A percentile compares a stretch with the other conserved stretches of the same genome.
phyloP scores from a whole-genome alignment of 2,329 filamentous ascomycete species.

The Epichloe gansuensis region DNA sequence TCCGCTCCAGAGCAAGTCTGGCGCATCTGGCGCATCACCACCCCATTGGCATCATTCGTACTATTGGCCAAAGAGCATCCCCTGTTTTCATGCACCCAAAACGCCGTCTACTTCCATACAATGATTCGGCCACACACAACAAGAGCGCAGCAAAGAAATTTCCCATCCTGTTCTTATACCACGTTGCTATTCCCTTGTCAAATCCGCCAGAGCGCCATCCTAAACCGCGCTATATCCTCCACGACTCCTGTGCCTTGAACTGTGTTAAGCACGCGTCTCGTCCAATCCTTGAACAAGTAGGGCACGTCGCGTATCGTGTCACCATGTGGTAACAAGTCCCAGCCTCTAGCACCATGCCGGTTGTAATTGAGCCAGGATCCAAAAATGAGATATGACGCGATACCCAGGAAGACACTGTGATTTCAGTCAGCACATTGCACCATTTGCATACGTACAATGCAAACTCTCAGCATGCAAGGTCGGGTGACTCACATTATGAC shows the following conservation, averaged over 20 bases:
- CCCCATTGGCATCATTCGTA: slow-evolving; percentile 7
- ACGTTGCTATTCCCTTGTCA: background rate
- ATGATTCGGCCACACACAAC: background rate
- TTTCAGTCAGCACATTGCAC: background rate
- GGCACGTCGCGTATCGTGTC: slow-evolving; percentile 87
- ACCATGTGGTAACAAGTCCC: slow-evolving; percentile 86
- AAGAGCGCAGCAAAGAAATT: background rate
- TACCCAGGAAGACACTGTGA: slow-evolving; percentile 66
- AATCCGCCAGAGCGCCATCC: slow-evolving; percentile 10
- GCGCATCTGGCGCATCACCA: background rate
- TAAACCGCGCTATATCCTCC: slow-evolving; percentile 93
- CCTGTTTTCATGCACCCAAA: slow-evolving; percentile 14
- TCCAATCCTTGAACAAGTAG: slow-evolving; percentile 84
- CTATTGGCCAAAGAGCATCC: slow-evolving; percentile 14
- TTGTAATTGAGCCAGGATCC: slow-evolving; percentile 99
- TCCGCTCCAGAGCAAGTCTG: too few relatives aligned
- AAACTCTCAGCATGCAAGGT: background rate
- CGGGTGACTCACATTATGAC: slow-evolving; percentile 65
- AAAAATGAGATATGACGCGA: slow-evolving; percentile 88
- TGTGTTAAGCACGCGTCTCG: slow-evolving; percentile 65
- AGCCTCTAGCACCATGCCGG: slow-evolving; percentile 85
- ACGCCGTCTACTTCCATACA: slow-evolving; percentile 10
- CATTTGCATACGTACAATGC: too few relatives aligned
- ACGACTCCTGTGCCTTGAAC: slow-evolving; percentile 69
- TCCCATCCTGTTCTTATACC: background rate